Evolutionary conservation across 805 yeast genomes (phyloP).

Genomic region (Candida tallmaniae): DNA sequence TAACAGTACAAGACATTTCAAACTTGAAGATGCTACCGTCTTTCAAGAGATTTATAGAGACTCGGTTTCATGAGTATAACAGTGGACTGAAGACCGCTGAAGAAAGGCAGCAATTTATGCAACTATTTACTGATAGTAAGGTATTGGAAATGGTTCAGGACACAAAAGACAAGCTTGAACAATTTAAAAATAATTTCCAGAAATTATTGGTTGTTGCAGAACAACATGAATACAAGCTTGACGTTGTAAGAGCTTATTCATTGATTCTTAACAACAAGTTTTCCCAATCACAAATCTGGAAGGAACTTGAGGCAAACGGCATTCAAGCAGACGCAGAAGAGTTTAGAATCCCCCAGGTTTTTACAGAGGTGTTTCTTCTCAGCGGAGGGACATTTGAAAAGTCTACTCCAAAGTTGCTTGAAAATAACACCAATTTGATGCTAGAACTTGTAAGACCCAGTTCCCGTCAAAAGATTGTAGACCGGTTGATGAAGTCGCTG

Average conservation of each 20-base stretch:
- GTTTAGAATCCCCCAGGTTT: constrained; percentile 10
- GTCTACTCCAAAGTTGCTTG: constrained; percentile 23
- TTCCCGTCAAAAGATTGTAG: constrained; percentile 26
- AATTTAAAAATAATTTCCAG: constrained; percentile 22
- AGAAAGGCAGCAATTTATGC: constrained; percentile 3
- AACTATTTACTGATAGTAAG: constrained; percentile 10
- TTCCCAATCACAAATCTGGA: constrained; percentile 21
- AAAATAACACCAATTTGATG: constrained; percentile 36
- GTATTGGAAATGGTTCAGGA: constrained; percentile 8
- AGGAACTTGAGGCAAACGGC: constrained; percentile 10
- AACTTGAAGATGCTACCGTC: constrained; percentile 31
- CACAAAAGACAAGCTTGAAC: constrained; percentile 16
- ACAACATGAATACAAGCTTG: neutral
- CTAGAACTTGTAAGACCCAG: constrained; percentile 34
- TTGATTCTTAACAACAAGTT: constrained; percentile 25
- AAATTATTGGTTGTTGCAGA: constrained; percentile 22
- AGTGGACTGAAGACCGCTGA: neutral
- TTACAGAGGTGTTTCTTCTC: constrained; percentile 42
- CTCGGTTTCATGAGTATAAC: constrained; percentile 9
- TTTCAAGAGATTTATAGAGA: constrained; percentile 32
- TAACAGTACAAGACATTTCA: constrained; percentile 10
- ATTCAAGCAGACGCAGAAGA: neutral
- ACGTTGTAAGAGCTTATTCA: constrained; percentile 27
- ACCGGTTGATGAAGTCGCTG: constrained; percentile 19
- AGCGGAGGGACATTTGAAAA: constrained; percentile 22